These are phyloP conservation scores for Cucurbita ficifolia DNA, from an alignment of 306 rosid genomes.

Conservation along the genomic window DNA sequence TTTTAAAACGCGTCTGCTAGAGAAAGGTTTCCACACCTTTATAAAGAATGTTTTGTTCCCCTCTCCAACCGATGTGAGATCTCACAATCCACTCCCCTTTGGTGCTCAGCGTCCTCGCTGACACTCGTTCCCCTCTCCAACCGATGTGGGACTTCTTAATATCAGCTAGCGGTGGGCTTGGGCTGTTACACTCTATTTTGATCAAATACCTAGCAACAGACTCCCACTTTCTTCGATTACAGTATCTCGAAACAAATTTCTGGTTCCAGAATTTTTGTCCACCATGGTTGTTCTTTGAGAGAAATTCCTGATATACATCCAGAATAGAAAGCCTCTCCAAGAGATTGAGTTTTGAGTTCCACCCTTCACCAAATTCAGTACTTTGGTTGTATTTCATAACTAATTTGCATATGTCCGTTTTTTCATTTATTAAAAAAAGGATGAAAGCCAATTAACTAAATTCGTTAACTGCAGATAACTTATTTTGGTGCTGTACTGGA, in stretches of 20 bases:
- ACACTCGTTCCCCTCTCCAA: too few species aligned
- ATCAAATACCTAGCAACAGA: not conserved
- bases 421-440: not conserved
- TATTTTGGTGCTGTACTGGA: slow-evolving; percentile 76
- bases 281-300: not conserved
- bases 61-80: too few species aligned
- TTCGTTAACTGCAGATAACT: slow-evolving; percentile 33
- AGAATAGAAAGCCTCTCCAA: not conserved
- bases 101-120: too few species aligned
- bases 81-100: too few species aligned
- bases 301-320: not conserved
- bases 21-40: too few species aligned
- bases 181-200: not conserved
- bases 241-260: not conserved
- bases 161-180: too few species aligned
- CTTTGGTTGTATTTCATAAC: slow-evolving; percentile 3
- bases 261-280: not conserved
- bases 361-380: not conserved
- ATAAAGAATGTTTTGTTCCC: too few species aligned
- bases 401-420: not conserved
- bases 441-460: not conserved
- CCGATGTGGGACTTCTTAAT: too few species aligned
- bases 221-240: not conserved
- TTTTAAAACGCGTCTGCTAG: too few species aligned
- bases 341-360: not conserved